Base-by-base conservation (phyloP, 2,329 filamentous ascomycete species). In the Scortechinia acanthostroma region DNA sequence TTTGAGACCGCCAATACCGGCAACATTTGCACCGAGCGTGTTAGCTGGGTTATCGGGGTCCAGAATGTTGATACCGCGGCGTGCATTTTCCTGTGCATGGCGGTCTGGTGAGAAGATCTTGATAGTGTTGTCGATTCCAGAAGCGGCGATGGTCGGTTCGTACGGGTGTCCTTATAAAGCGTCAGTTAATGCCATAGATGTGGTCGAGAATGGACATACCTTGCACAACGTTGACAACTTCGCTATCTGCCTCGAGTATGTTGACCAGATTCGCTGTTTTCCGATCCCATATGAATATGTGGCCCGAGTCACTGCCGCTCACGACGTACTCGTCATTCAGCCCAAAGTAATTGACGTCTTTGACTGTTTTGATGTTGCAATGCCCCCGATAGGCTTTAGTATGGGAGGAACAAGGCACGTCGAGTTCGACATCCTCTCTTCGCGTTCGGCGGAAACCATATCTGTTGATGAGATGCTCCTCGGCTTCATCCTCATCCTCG, bases 161-260 rank as follows among this genome's bases (percentile, higher is more conserved):
- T 82, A 83, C 2, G 81, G 81, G 56, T 86, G 81, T 2, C 76
- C 76, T 74, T 51, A 28, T 47, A 58, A 22, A 14, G 16, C 30
- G 4, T 42, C 16, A 46, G 20, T 35, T 6, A 22, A 22, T 37
- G 20, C 21, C 3, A 21, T n/a, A 33, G 21, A 21, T 20, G 44
- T 3, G 25, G 23, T 19, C 13, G 44, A 51, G 22, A 22, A 13
- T 10, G 5, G 4, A 45, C 58, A 43, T 56, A 73, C 76, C 77
- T 69, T 83, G 77, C 14, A 83, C 66, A 15, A 86, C 81, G 52
- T 86, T 86, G 46, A 85, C 81, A n/a, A 83, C 77, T 50, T 86
- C 81, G 20, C 76, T 76, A 55, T 86, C 81, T 1, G 77, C 81
- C 56, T 82, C 73, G 4, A 85, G 65, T 15, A 86, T 80, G 53